A percentile compares a stretch with the other conserved stretches of the same genome.
These are phyloP conservation scores for Parasitella parasitica DNA, from an alignment of 371 early-diverging fungal genomes.

Conservation along the genomic window DNA sequence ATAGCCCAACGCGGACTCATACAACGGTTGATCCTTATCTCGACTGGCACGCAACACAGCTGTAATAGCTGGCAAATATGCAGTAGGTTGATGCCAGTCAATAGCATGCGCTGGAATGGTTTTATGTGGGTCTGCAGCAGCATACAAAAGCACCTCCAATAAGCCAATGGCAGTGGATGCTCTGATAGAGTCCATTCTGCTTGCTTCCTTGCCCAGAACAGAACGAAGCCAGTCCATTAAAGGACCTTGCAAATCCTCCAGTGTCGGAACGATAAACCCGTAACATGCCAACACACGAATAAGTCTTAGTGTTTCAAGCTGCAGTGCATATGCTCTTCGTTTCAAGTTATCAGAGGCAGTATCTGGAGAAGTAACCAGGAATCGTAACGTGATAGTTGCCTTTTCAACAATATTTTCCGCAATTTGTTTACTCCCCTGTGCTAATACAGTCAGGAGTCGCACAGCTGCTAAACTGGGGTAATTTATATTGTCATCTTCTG, in stretches of 20 bases:
- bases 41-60: slow-evolving; percentile 20
- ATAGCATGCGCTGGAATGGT: slow-evolving; percentile 57
- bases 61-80: slow-evolving; percentile 39
- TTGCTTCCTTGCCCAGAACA: slow-evolving; percentile 7
- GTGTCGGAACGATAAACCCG: slow-evolving; percentile 47
- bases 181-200: background rate
- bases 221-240: slow-evolving; percentile 45
- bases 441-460: slow-evolving; percentile 39
- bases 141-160: slow-evolving; percentile 40
- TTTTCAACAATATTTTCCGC: slow-evolving; percentile 43
- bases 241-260: slow-evolving; percentile 43
- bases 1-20: slow-evolving; percentile 45
- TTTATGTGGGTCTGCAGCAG: slow-evolving; percentile 57
- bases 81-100: slow-evolving; percentile 58
- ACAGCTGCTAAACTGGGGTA: slow-evolving; percentile 44
- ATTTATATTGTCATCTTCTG: slow-evolving; percentile 2
- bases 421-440: slow-evolving; percentile 45
- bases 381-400: slow-evolving; percentile 39
- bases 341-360: slow-evolving; percentile 16
- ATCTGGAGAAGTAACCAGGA: slow-evolving; percentile 44
- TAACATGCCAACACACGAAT: slow-evolving; percentile 50
- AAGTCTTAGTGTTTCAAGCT: slow-evolving; percentile 48
- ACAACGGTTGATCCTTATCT: slow-evolving; percentile 7
- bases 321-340: slow-evolving; percentile 43
- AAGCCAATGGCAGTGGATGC: slow-evolving; percentile 27